These are phyloP conservation scores for Anthostomella pinea DNA, from an alignment of 2,329 filamentous ascomycete species.

Conservation along the genomic window DNA sequence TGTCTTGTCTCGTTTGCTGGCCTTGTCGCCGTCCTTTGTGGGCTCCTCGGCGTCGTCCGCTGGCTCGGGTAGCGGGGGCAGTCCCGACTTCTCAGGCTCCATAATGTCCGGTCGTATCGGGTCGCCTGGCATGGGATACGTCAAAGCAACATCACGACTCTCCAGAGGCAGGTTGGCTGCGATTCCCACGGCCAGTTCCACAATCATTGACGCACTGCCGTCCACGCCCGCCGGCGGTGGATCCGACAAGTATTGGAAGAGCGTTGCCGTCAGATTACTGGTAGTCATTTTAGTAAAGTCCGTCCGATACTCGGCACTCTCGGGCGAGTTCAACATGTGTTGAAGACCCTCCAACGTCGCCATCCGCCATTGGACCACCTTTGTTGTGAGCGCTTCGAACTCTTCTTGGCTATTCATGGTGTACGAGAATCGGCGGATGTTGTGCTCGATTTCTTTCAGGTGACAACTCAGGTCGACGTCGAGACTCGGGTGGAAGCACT, in stretches of 20 bases:
- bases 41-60: conserved; percentile 37
- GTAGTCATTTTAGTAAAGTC: conserved; percentile 70
- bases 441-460: conserved; percentile 83
- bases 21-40: conserved; percentile 39
- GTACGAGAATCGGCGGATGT: conserved; percentile 76
- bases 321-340: conserved; percentile 62
- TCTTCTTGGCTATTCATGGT: conserved; percentile 78
- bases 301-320: conserved; percentile 63
- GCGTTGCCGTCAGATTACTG: conserved; percentile 61
- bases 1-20: conserved; percentile 39
- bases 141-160: conserved; percentile 83
- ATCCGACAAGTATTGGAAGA: conserved; percentile 72
- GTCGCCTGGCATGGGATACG: conserved; percentile 78
- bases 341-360: conserved; percentile 89
- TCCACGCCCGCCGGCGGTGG: conserved; percentile 80
- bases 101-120: conserved; percentile 70
- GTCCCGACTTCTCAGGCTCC: conserved; percentile 75
- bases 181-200: conserved; percentile 85
- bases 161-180: conserved; percentile 84
- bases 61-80: conserved; percentile 55
- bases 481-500: conserved; percentile 87
- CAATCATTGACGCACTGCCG: conserved; percentile 85
- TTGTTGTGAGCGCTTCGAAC: conserved; percentile 80
- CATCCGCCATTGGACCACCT: conserved; percentile 90
- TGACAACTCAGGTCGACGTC: conserved; percentile 72